Percentiles rank a stretch among this genome's conserved stretches.
phyloP scores from a whole-genome alignment of 2,329 filamentous ascomycete species.

The Phialophora tarda region DNA sequence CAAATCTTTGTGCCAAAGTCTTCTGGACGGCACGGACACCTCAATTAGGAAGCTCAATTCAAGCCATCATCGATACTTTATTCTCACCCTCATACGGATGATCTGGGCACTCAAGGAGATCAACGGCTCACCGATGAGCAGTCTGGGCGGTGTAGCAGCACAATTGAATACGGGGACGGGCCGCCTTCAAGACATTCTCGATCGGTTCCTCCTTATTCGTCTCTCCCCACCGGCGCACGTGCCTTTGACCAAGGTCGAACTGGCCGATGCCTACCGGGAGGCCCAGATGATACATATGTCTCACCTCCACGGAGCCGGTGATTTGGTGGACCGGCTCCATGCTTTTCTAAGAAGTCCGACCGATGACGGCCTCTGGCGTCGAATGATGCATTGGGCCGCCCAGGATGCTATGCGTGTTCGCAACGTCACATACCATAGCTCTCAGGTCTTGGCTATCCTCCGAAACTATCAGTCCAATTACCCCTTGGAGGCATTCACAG shows the following conservation, averaged over 20 bases:
- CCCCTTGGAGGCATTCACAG: background rate
- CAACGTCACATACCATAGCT: slow-evolving; percentile 2
- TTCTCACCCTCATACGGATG: slow-evolving; percentile 15
- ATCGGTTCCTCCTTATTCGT: background rate
- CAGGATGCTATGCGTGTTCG: background rate
- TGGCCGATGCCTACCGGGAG: background rate
- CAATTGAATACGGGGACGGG: background rate
- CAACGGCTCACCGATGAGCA: background rate
- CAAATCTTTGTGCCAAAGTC: background rate
- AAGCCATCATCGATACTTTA: slow-evolving; percentile 5
- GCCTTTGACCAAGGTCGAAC: background rate
- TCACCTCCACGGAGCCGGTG: slow-evolving; percentile 13
- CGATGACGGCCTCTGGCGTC: background rate
- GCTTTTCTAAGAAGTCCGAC: background rate
- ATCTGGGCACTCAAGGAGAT: slow-evolving; percentile 16
- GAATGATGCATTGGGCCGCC: background rate
- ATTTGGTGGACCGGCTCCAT: slow-evolving; percentile 17
- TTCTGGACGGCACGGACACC: background rate
- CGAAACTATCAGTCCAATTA: background rate
- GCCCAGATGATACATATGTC: slow-evolving; percentile 3
- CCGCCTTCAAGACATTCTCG: background rate
- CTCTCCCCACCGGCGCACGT: too few relatives aligned
- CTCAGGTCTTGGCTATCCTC: slow-evolving; percentile 1
- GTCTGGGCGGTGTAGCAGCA: background rate
- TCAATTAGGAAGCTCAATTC: background rate